A percentile compares a stretch with the other conserved stretches of the same genome.
Conservation (phyloP, 2,329 filamentous ascomycete species). For the Colletotrichum sp. region DNA sequence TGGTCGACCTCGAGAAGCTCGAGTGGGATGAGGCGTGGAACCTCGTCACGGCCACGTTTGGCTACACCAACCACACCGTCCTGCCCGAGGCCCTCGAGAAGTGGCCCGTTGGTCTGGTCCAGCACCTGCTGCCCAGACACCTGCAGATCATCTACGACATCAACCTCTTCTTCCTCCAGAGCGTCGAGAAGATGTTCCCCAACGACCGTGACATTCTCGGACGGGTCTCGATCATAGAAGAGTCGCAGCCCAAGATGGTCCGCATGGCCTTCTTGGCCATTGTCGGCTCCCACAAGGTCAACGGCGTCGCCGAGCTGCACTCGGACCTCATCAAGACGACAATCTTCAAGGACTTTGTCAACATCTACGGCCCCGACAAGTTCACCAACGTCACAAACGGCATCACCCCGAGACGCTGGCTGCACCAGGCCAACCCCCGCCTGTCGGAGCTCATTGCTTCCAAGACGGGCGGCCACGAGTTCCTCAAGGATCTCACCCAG, state of each 20-base stretch:
- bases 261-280: constrained; percentile 96
- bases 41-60: constrained; percentile 80
- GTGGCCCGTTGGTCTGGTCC: constrained; percentile 92
- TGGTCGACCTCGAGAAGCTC: constrained; percentile 87
- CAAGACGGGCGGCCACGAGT: constrained; percentile 83
- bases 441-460: constrained; percentile 91
- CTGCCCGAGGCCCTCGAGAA: constrained; percentile 97
- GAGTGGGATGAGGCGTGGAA: constrained; percentile 94
- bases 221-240: constrained; percentile 96
- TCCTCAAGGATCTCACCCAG: constrained; percentile 87
- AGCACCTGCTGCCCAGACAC: constrained; percentile 91
- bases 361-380: constrained; percentile 93
- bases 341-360: constrained; percentile 99
- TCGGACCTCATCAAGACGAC: constrained; percentile 98
- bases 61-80: constrained; percentile 98
- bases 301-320: constrained; percentile 96
- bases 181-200: constrained; percentile 88
- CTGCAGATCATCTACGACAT: constrained; percentile 98
- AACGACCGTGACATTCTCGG: constrained; percentile 84
- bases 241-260: constrained; percentile 96
- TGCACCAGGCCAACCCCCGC: constrained; percentile 95
- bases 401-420: constrained; percentile 93
- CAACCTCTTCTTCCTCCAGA: constrained; percentile 91
- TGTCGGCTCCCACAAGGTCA: constrained; percentile 98
- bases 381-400: constrained; percentile 99